A percentile compares a stretch with the other conserved stretches of the same genome.
Conservation (phyloP, 805 yeast genomes). For the Nakazawaea pomicola region DNA sequence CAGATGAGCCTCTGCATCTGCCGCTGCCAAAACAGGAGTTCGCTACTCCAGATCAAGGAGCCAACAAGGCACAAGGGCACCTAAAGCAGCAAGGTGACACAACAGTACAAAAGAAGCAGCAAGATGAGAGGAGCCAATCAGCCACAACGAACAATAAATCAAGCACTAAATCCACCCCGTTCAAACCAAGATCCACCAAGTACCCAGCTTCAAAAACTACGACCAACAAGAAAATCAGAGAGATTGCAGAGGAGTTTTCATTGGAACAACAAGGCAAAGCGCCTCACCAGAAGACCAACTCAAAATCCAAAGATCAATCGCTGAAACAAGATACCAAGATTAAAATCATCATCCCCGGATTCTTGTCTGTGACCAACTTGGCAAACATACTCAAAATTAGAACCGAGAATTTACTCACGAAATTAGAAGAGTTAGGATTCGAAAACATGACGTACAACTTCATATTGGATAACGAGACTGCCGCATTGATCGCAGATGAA, state of each 20-base stretch:
- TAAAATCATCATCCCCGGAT: slow-evolving; percentile 56
- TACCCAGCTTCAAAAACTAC: too few relatives aligned
- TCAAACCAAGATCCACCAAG: too few relatives aligned
- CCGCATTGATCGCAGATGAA: slow-evolving; percentile 84
- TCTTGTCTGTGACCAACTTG: slow-evolving; percentile 72
- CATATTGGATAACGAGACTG: slow-evolving; percentile 82
- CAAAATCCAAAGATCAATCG: background rate
- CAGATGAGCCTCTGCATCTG: background rate
- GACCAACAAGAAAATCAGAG: slow-evolving; percentile 1
- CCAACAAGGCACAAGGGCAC: too few relatives aligned
- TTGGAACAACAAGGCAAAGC: background rate
- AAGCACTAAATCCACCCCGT: too few relatives aligned
- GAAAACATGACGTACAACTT: slow-evolving; percentile 66
- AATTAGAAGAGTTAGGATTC: slow-evolving; percentile 67
- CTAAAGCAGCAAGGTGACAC: too few relatives aligned
- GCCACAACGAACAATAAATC: too few relatives aligned
- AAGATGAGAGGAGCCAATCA: too few relatives aligned
- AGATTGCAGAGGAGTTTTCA: slow-evolving; percentile 9
- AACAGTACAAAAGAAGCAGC: too few relatives aligned
- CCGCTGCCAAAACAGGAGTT: background rate
- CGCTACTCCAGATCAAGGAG: too few relatives aligned
- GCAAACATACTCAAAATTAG: slow-evolving; percentile 68
- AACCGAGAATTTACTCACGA: slow-evolving; percentile 51
- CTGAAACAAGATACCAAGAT: slow-evolving; percentile 9
- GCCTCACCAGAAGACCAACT: background rate